Conservation (phyloP, 2,329 filamentous ascomycete genomes). For the Xylariaceae sp. region DNA sequence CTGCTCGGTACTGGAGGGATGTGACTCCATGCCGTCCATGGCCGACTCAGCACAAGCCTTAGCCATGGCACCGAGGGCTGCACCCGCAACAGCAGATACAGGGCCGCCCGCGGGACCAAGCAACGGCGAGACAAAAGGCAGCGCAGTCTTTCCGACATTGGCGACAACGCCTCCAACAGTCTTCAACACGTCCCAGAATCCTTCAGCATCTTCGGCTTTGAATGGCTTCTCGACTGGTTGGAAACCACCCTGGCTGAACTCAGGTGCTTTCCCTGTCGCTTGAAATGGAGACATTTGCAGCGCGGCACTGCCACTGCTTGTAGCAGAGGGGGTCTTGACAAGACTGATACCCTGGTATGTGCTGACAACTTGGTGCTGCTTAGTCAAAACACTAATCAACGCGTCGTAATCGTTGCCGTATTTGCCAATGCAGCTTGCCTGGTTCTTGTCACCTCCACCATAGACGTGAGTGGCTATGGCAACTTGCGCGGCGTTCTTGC, state of each 20-base stretch:
- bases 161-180: neutral
- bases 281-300: neutral
- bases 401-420: constrained; percentile 8
- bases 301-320: neutral
- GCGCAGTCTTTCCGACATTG: neutral
- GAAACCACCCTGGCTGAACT: neutral
- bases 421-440: constrained; percentile 3
- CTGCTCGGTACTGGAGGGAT: neutral
- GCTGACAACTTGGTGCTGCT: neutral
- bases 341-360: neutral
- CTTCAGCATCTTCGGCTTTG: neutral
- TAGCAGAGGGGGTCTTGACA: neutral
- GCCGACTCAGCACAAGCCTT: constrained; percentile 9
- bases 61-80: constrained; percentile 3
- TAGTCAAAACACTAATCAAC: neutral
- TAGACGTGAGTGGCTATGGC: constrained; percentile 8
- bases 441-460: constrained; percentile 6
- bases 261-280: neutral
- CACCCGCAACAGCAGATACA: constrained; percentile 1
- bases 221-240: neutral
- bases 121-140: constrained; percentile 1
- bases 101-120: neutral
- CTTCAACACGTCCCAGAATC: neutral
- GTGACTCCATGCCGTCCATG: constrained; percentile 1
- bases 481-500: neutral